These are phyloP conservation scores for Botrytis squamosa DNA, from an alignment of 2,329 filamentous ascomycete species.

Conservation along the genomic window DNA sequence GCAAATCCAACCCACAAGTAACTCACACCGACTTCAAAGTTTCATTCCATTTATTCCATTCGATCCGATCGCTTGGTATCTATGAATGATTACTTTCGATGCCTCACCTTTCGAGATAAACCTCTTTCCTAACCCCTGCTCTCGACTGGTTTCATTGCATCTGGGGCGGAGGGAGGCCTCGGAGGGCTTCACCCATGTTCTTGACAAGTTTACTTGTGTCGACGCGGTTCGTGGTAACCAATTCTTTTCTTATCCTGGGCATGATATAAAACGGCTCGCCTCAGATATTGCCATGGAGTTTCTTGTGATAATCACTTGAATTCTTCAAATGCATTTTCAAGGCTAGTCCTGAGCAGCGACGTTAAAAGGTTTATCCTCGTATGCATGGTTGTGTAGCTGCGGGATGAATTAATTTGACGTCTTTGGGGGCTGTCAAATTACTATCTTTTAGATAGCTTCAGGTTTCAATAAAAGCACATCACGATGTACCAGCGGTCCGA, in stretches of 20 bases:
- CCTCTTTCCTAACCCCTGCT: neutral
- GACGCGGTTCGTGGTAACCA: neutral
- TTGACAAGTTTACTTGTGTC: neutral
- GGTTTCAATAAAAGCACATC: neutral
- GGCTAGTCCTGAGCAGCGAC: neutral
- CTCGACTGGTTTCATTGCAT: neutral
- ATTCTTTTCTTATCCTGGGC: neutral
- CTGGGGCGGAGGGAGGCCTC: neutral
- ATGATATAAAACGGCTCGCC: neutral
- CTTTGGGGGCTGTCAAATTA: neutral
- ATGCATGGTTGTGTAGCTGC: neutral
- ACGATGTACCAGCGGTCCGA: neutral
- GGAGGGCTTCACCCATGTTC: neutral
- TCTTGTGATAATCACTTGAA: neutral
- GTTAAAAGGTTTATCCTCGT: neutral
- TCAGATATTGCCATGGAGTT: neutral
- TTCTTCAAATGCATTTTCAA: neutral
- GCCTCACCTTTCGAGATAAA: neutral
- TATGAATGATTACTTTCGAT: neutral
- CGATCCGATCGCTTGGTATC: neutral
- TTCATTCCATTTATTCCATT: neutral
- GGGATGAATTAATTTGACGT: neutral
- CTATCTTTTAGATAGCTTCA: neutral
- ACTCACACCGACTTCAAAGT: neutral
- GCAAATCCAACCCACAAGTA: neutral